These are phyloP conservation scores for Ustilago loliicola DNA, from an alignment of 1,284 basidiomycete species.

Conservation along the genomic window DNA sequence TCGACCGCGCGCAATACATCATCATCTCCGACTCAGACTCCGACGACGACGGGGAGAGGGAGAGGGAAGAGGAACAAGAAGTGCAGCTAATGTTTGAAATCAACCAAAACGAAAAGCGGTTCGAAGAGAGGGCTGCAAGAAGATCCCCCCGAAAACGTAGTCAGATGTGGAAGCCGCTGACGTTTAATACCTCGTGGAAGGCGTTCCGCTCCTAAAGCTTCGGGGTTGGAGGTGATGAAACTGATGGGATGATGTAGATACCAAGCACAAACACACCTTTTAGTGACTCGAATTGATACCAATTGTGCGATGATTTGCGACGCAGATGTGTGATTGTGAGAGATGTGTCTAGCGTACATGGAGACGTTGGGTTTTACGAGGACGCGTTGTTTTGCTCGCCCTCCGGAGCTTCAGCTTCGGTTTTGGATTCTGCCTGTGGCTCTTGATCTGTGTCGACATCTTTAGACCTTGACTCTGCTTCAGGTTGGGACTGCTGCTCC, in stretches of 20 bases:
- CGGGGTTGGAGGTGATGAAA: neutral
- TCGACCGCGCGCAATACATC: constrained; percentile 27
- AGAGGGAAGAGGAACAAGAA: constrained; percentile 13
- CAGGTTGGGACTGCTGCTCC: neutral
- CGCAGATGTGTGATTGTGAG: neutral
- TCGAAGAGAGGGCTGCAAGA: neutral
- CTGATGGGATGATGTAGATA: neutral
- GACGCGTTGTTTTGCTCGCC: neutral
- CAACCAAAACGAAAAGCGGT: neutral
- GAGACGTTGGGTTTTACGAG: neutral
- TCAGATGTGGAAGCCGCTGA: neutral
- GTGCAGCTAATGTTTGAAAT: constrained; percentile 13
- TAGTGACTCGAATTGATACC: neutral
- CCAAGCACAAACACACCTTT: neutral
- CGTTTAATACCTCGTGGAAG: neutral
- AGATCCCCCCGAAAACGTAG: neutral
- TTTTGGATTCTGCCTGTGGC: neutral
- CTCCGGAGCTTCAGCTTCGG: neutral
- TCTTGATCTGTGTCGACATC: neutral
- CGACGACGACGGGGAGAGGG: neutral
- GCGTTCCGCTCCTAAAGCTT: neutral
- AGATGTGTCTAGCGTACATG: neutral
- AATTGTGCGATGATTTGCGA: neutral
- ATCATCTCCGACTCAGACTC: constrained; percentile 28
- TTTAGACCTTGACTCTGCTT: neutral